These are phyloP conservation scores for Termitomyces sp. DNA, from an alignment of 1,284 basidiomycete genomes.

Conservation along the genomic window DNA sequence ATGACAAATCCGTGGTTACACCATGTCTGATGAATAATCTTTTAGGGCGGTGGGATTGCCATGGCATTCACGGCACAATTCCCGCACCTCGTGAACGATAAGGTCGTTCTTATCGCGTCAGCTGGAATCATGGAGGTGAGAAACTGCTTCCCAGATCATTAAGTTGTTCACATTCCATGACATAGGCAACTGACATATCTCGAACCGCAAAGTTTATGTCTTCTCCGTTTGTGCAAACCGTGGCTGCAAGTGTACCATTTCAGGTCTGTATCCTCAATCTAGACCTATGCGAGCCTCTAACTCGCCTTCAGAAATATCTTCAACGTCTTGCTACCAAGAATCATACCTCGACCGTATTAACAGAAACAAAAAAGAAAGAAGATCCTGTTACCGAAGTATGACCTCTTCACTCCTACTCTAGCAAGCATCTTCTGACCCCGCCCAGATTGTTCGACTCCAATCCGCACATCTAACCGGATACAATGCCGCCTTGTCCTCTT, in stretches of 20 bases:
- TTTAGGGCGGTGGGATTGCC: constrained; percentile 66
- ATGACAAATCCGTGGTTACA: neutral
- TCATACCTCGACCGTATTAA: constrained; percentile 9
- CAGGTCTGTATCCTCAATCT: constrained; percentile 32
- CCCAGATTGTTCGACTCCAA: constrained; percentile 62
- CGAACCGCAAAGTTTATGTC: constrained; percentile 71
- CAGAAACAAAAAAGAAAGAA: constrained; percentile 13
- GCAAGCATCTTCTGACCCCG: neutral
- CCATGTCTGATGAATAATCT: neutral
- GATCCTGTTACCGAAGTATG: constrained; percentile 31
- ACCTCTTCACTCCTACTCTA: neutral
- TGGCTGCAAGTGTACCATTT: constrained; percentile 55
- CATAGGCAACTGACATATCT: constrained; percentile 59
- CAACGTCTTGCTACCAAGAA: constrained; percentile 33
- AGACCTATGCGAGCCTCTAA: neutral
- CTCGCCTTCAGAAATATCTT: constrained; percentile 40
- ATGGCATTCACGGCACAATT: constrained; percentile 65
- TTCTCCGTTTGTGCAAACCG: constrained; percentile 57
- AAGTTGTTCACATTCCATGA: neutral
- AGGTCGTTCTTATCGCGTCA: constrained; percentile 59
- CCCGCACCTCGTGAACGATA: constrained; percentile 60
- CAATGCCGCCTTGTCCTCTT: constrained; percentile 68
- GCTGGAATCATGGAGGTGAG: constrained; percentile 62
- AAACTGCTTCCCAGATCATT: neutral
- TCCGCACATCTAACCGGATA: constrained; percentile 69